Base-by-base conservation (phyloP, 148 eudicot species). In the Chenopodium formosanum region DNA sequence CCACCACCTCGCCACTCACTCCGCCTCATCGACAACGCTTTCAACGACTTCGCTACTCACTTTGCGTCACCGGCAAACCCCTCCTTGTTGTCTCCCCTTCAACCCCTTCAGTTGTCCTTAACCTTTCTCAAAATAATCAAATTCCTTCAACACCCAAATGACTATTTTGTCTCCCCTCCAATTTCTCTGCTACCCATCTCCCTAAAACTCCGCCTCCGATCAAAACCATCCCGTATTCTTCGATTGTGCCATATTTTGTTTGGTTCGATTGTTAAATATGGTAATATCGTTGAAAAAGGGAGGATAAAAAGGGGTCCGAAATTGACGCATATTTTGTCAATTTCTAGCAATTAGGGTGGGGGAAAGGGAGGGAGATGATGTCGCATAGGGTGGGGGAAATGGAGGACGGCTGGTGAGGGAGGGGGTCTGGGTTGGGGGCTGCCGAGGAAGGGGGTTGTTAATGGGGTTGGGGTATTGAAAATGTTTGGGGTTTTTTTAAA, bases 61-160 rank as follows among this genome's bases (percentile, higher is more conserved):
- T 96, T 70, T 91, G 91, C 17, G 3, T 77, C 75, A 96, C 99
- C 68, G 99, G 93, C 19, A 95, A 96, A 56, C 95, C 96, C 7
- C 91, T 94, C 78, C 78, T 83, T n/a, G n/a, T 90, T 74, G 93
- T 94, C 85, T 89, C 96, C 74, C 88, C 90, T 16, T 86, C 88
- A 27, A 89, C 97, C 65, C 97, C 97, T 50, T 90, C 95, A 65
- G 91, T 94, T 50, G 83, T 90, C 84, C 89, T 92, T 85, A 90
- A 82, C 44, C 72, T 48, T 65, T 60, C 63, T 40, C 13, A 47
- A 9, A 47, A 47, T 47, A 0, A 11, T 47, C 50, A 11, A 8
- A 47, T 47, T 8, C 50, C 50, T 47, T 47, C 50, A 19, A 29
- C 20, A 13, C 64, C 79, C 34, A 27, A 80, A 63, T 88, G 34